Conservation (phyloP, 2,329 filamentous ascomycete species). For the Colletotrichum eremochloae region DNA sequence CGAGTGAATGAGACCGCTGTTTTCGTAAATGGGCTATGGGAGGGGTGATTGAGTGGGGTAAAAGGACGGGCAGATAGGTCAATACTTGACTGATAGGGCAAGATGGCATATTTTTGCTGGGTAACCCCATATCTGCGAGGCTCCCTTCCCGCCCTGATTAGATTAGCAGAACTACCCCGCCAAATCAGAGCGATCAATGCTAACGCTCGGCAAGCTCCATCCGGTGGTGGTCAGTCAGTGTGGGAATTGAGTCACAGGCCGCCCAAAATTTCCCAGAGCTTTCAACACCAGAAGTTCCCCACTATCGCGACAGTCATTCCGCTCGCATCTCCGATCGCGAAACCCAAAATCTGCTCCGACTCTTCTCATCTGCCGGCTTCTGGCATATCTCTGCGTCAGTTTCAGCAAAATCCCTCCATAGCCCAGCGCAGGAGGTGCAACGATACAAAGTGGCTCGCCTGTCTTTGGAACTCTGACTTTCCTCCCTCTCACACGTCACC, state of each 20-base stretch:
- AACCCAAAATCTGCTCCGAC: neutral
- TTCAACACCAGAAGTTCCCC: constrained; percentile 17
- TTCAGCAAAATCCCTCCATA: neutral
- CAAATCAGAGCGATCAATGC: constrained; percentile 37
- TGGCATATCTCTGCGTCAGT: neutral
- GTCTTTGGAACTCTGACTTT: constrained; percentile 7
- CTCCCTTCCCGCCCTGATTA: constrained; percentile 10
- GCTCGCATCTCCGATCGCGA: neutral
- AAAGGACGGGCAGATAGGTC: neutral
- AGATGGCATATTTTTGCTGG: neutral
- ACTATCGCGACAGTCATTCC: constrained; percentile 10
- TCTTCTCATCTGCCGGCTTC: neutral
- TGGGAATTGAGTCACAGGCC: constrained; percentile 39
- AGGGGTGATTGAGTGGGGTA: neutral
- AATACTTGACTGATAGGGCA: neutral
- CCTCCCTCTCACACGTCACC: neutral
- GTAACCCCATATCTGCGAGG: constrained; percentile 27
- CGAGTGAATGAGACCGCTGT: constrained; percentile 16
- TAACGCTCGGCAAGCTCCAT: constrained; percentile 29
- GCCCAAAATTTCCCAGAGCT: constrained; percentile 37
- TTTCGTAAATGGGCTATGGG: constrained; percentile 4
- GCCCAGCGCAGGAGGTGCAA: neutral
- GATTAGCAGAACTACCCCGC: constrained; percentile 35
- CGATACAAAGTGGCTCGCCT: constrained; percentile 10
- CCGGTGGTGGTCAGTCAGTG: neutral